A percentile compares a stretch with the other conserved stretches of the same genome.
phyloP scores from a whole-genome alignment of 345 rosid species.

The Jatropha curcas region DNA sequence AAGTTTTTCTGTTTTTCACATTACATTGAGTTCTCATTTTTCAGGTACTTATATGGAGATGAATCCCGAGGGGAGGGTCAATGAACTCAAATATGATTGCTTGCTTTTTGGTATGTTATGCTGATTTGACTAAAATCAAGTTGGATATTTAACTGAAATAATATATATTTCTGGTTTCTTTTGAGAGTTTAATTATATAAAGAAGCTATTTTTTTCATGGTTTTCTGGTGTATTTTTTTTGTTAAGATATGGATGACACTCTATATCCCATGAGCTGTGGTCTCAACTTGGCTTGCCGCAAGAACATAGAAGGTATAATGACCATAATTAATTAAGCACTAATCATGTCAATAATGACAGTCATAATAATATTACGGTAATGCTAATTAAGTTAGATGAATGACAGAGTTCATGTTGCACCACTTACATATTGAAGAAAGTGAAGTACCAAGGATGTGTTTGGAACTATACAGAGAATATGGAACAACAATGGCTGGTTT shows the following conservation, averaged over 20 bases:
- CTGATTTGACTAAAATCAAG: no score
- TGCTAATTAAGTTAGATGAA: neutral
- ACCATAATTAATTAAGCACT: neutral
- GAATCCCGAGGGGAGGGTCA: slow-evolving; percentile 48
- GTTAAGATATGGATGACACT: slow-evolving; percentile 94
- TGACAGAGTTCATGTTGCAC: slow-evolving; percentile 71
- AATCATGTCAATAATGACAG: neutral
- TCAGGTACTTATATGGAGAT: slow-evolving; percentile 44
- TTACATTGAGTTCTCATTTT: slow-evolving; percentile 10
- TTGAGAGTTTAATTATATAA: neutral
- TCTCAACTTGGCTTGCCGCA: slow-evolving; percentile 82
- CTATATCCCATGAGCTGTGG: slow-evolving; percentile 75
- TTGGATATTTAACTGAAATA: no score
- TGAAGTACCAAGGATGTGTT: slow-evolving; percentile 80
- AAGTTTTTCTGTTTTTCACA: neutral
- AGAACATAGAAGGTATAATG: slow-evolving; percentile 75
- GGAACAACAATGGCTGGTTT: slow-evolving; percentile 99
- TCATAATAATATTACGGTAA: neutral
- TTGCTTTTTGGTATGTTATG: slow-evolving; percentile 68
- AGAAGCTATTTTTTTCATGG: neutral
- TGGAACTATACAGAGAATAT: slow-evolving; percentile 80
- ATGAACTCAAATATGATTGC: slow-evolving; percentile 58
- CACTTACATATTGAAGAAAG: slow-evolving; percentile 67
- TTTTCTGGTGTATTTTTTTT: slow-evolving; percentile 12
- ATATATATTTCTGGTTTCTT: neutral